A percentile compares a stretch with the other conserved stretches of the same genome.
Evolutionary conservation across 495 filamentous ascomycete genomes (phyloP).

Genomic region (Neurospora cerealis): DNA sequence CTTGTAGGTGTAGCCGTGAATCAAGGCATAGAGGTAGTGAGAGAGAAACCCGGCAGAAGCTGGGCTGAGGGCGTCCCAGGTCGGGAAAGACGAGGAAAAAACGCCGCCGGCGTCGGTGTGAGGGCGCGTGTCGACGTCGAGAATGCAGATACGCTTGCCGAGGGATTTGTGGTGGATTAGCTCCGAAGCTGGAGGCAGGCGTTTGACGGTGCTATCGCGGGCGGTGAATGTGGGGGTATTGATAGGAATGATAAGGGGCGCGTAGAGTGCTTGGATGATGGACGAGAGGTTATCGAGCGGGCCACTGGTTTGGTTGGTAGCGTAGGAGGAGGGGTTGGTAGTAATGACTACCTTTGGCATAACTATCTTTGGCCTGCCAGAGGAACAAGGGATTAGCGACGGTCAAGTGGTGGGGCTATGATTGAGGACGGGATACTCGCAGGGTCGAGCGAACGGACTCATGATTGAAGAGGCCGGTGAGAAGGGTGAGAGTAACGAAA

Average conservation of each 20-base stretch:
- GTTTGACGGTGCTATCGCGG: conserved; percentile 13
- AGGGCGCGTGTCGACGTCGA: conserved; percentile 32
- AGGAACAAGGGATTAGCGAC: background rate
- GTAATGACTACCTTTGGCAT: conserved; percentile 7
- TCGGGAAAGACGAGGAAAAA: conserved; percentile 12
- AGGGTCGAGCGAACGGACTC: conserved; percentile 11
- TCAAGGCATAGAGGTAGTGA: conserved; percentile 35
- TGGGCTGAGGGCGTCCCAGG: conserved; percentile 9
- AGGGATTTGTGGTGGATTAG: conserved; percentile 18
- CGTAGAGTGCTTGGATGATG: conserved; percentile 17
- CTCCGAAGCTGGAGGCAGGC: conserved; percentile 10
- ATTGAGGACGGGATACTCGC: conserved; percentile 2
- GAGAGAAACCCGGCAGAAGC: conserved; percentile 28
- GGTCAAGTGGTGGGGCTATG: background rate
- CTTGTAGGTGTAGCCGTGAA: conserved; percentile 47
- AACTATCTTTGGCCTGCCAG: conserved; percentile 2
- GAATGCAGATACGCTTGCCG: conserved; percentile 26
- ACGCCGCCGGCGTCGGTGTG: conserved; percentile 19
- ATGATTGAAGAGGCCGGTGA: conserved; percentile 9
- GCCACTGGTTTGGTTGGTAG: background rate
- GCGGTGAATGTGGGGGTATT: conserved; percentile 14
- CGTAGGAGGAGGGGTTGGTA: background rate
- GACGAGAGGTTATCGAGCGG: conserved; percentile 8
- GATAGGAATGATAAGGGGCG: conserved; percentile 16
- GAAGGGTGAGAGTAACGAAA: conserved; percentile 6